Percentiles rank a stretch among this genome's conserved stretches.
phyloP scores from a whole-genome alignment of 176 grass and related monocot species.

The Lolium perenne region DNA sequence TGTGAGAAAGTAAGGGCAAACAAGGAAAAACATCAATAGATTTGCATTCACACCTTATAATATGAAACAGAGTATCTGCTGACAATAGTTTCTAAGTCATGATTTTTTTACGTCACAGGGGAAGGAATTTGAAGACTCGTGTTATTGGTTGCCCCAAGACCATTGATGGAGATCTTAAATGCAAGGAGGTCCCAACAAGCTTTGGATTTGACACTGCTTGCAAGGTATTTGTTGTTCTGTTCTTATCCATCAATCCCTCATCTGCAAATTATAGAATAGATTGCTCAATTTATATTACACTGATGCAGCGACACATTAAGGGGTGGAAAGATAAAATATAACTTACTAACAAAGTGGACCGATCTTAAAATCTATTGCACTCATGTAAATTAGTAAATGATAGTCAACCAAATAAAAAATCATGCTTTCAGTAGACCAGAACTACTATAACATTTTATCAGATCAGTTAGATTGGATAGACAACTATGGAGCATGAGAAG shows the following conservation, averaged over 20 bases:
- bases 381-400: not conserved
- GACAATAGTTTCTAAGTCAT: constrained; percentile 3
- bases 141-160: constrained; percentile 99
- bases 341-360: not conserved
- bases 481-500: not conserved
- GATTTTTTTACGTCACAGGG: constrained; percentile 49
- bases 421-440: not conserved
- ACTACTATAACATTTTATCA: not conserved
- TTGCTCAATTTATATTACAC: not conserved
- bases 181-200: constrained; percentile 96
- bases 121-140: constrained; percentile 80
- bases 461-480: not conserved
- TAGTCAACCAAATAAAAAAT: not conserved
- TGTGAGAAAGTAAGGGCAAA: not conserved
- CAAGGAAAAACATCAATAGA: not conserved
- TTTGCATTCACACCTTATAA: not conserved
- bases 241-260: not conserved
- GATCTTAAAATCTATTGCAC: too few species aligned
- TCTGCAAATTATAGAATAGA: not conserved
- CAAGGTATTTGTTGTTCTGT: constrained; percentile 60
- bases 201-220: constrained; percentile 99
- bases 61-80: constrained; percentile 7
- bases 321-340: not conserved
- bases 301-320: not conserved
- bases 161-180: constrained; percentile 96